Evolutionary conservation across 495 filamentous ascomycete genomes (phyloP), one percentile per base, ranked within the genome.

Genomic region (Terfezia claveryi): DNA sequence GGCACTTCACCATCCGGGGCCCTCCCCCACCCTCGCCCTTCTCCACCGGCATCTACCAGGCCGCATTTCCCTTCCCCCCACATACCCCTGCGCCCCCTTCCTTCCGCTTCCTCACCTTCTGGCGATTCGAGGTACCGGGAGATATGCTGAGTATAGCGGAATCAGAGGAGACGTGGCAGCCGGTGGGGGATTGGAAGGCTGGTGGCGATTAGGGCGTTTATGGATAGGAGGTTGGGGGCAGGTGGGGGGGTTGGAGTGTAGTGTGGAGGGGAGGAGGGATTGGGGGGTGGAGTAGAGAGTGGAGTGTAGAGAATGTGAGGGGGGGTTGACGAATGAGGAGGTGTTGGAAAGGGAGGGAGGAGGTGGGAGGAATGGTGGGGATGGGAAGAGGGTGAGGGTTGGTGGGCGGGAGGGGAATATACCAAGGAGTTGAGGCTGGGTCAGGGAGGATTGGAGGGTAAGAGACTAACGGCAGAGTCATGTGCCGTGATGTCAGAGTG

Each of bases 151-250:
- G 76, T 54, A 98, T 98, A 81, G 76, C 37, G 91, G 87, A 9
- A 95, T 68, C 91, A 98, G 91, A 94, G 68, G 91, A 98, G 69
- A 89, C 82, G 23, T 98, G 91, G 91, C 87, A 93, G 74, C 91
- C 91, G 1, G 91, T 98, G 91, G 91, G 89, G 91, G 0, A 79
- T 98, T 8, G 91, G 52, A 86, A 82, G 2, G 82, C 82, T 86
- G 32, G 79, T 83, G 11, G 82, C 82, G 23, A 71, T 83, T 36
- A 69, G 82, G 38, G 71, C 69, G 27, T 85, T 86, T 64, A 86
- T 86, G 82, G 82, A 83, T 62, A 81, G 76, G 80, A 82, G 55
- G 73, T 77, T 1, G 73, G 71, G 54, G 82, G 91, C 0, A 98
- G 72, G 70, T 98, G 0, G 91, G 91, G 2, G 91, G 91, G 4